Conservation (phyloP, 2,329 filamentous ascomycete genomes). For the Aspergillus sp. region DNA sequence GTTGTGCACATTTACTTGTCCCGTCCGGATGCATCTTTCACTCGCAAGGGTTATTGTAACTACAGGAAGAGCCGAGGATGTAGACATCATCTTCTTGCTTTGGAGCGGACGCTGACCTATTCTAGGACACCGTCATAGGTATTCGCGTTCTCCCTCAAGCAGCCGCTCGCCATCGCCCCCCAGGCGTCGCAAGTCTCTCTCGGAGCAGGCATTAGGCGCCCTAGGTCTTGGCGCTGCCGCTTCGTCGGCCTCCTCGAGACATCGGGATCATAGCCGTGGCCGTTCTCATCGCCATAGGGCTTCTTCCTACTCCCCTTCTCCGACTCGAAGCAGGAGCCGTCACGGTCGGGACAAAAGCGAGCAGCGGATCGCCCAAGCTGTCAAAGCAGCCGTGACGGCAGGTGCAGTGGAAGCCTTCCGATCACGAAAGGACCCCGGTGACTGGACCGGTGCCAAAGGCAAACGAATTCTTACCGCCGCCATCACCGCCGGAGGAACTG, state of each 20-base stretch:
- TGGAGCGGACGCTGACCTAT: slow-evolving; percentile 5
- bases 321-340: slow-evolving; percentile 54
- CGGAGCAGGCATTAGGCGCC: slow-evolving; percentile 52
- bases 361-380: slow-evolving; percentile 75
- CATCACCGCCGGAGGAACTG: slow-evolving; percentile 78
- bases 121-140: slow-evolving; percentile 31
- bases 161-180: slow-evolving; percentile 39
- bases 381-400: slow-evolving; percentile 85
- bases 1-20: background rate
- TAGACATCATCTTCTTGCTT: background rate
- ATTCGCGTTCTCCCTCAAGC: slow-evolving; percentile 37
- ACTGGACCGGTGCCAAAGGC: slow-evolving; percentile 88
- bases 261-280: slow-evolving; percentile 52
- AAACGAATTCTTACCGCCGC: slow-evolving; percentile 89
- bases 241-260: slow-evolving; percentile 31
- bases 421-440: slow-evolving; percentile 81
- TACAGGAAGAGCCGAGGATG: background rate
- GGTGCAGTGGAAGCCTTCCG: slow-evolving; percentile 91
- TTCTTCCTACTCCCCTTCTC: slow-evolving; percentile 51
- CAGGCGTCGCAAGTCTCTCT: slow-evolving; percentile 47
- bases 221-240: slow-evolving; percentile 58
- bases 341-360: slow-evolving; percentile 51
- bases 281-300: slow-evolving; percentile 39
- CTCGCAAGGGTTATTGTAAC: background rate
- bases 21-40: background rate